Conservation (phyloP, 805 yeast genomes). For the Ogataea methanolica region DNA sequence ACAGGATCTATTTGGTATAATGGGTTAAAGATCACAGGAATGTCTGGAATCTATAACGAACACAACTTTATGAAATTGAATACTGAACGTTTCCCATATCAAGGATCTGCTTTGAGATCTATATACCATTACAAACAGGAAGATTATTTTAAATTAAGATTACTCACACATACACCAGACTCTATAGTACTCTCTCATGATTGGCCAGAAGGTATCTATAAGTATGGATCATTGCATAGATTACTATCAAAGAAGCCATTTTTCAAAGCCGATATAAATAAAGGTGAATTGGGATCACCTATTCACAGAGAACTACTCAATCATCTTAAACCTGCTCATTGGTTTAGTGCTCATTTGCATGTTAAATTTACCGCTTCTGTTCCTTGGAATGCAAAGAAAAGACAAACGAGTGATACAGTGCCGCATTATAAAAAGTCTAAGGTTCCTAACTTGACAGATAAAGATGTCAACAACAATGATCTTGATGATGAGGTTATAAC, state of each 20-base stretch:
- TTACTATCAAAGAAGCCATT: conserved; percentile 60
- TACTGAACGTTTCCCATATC: conserved; percentile 46
- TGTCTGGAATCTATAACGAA: conserved; percentile 77
- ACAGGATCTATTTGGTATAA: conserved; percentile 68
- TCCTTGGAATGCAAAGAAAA: conserved; percentile 16
- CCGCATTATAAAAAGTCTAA: no score
- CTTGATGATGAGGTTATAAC: background rate
- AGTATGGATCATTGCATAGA: conserved; percentile 51
- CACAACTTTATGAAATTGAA: conserved; percentile 40
- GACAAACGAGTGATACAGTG: background rate
- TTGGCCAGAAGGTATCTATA: conserved; percentile 84
- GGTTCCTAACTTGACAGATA: no score
- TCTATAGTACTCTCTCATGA: conserved; percentile 80
- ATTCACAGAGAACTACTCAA: conserved; percentile 52
- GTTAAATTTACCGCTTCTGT: conserved; percentile 61
- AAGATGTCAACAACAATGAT: background rate
- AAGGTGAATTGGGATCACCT: conserved; percentile 68
- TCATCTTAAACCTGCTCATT: conserved; percentile 55
- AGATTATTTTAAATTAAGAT: conserved; percentile 53
- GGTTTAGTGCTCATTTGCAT: conserved; percentile 93
- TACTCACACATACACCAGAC: conserved; percentile 27
- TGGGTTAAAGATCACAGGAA: conserved; percentile 75
- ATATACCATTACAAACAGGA: conserved; percentile 70
- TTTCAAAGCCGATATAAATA: conserved; percentile 58
- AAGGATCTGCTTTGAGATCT: conserved; percentile 43